Evolutionary conservation across 2,329 filamentous ascomycete species (phyloP).

Genomic region (Diaporthe aspalathi): DNA sequence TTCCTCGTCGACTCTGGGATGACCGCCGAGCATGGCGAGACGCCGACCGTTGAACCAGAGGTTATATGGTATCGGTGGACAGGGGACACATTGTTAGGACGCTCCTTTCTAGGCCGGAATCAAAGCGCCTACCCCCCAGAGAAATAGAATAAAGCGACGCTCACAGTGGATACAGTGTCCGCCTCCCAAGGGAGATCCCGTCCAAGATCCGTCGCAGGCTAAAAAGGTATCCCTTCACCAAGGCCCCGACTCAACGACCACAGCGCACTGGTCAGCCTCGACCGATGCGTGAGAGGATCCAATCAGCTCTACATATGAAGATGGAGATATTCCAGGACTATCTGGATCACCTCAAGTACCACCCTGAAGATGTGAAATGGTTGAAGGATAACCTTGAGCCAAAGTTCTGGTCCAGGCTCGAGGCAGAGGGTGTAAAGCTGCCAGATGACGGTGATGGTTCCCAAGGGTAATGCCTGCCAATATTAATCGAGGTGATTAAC

Average conservation of each 20-base stretch:
- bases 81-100: conserved; percentile 1
- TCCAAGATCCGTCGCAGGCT: neutral
- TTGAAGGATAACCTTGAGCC: neutral
- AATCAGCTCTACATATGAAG: neutral
- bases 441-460: neutral
- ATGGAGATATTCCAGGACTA: neutral
- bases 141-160: neutral
- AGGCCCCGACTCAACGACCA: neutral
- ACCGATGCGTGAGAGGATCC: neutral
- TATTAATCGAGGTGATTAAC: neutral
- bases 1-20: neutral
- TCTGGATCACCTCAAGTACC: neutral
- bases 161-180: neutral
- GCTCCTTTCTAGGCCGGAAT: neutral
- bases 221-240: neutral
- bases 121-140: too few species aligned
- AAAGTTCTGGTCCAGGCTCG: neutral
- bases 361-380: neutral
- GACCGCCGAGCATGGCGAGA: neutral
- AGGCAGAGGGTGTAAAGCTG: neutral
- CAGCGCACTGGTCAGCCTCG: neutral
- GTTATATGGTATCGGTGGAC: neutral
- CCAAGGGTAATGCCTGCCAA: too few species aligned
- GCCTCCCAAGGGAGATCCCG: neutral
- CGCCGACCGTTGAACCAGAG: neutral